These are phyloP conservation scores for Rehmannia glutinosa DNA, from an alignment of 257 asterid species.

Conservation along the genomic window DNA sequence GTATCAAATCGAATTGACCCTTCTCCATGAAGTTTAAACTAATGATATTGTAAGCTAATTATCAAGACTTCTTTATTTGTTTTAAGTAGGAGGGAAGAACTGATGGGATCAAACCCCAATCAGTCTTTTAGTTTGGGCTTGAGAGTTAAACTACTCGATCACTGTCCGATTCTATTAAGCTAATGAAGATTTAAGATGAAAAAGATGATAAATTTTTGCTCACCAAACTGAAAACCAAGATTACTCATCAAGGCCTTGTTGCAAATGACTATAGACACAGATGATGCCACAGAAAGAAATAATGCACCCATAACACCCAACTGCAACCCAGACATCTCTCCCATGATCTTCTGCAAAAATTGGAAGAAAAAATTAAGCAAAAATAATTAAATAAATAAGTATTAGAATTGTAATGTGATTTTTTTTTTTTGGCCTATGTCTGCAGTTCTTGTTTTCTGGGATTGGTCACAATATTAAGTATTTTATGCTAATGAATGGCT, in stretches of 20 bases:
- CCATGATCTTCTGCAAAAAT: slow-evolving; percentile 41
- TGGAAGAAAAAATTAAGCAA: neutral
- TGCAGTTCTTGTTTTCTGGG: neutral
- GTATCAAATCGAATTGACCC: neutral
- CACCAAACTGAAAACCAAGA: slow-evolving; percentile 88
- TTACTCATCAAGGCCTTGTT: slow-evolving; percentile 91
- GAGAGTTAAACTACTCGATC: no score
- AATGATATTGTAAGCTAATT: neutral
- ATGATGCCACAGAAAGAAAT: slow-evolving; percentile 82
- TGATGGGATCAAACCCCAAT: no score
- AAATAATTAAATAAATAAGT: neutral
- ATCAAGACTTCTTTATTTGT: no score
- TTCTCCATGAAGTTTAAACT: neutral
- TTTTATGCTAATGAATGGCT: neutral
- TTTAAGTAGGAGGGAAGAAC: no score
- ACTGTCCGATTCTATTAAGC: no score
- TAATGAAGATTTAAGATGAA: neutral
- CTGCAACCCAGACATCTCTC: slow-evolving; percentile 70
- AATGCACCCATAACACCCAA: slow-evolving; percentile 81
- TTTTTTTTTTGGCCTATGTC: neutral
- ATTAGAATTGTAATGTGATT: neutral
- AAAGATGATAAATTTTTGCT: neutral
- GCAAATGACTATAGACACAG: slow-evolving; percentile 87
- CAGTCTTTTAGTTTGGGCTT: no score
- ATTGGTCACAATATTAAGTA: neutral